Conservation (phyloP, 2,329 filamentous ascomycete genomes). For the Colletotrichum sp. region DNA sequence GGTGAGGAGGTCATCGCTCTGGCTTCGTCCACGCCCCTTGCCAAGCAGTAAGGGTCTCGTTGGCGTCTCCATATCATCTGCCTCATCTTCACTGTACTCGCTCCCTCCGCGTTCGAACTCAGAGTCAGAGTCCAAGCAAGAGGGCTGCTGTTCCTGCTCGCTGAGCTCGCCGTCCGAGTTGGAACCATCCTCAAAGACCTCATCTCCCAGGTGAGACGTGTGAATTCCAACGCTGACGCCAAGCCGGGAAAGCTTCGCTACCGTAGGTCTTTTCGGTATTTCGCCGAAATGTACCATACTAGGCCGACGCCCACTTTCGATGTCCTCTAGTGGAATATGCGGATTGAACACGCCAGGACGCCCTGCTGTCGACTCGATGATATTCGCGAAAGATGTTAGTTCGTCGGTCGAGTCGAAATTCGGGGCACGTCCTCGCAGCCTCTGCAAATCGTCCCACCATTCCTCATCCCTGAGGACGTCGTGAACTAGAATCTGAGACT, state of each 20-base stretch:
- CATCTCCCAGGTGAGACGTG: conserved; percentile 72
- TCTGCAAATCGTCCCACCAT: conserved; percentile 83
- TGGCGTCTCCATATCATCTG: conserved; percentile 22
- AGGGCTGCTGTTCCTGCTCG: conserved; percentile 38
- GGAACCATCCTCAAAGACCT: conserved; percentile 54
- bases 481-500: conserved; percentile 64
- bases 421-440: conserved; percentile 47
- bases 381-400: conserved; percentile 45
- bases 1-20: conserved; percentile 17
- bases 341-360: conserved; percentile 50
- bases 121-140: conserved; percentile 34
- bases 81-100: conserved; percentile 31
- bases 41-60: conserved; percentile 21
- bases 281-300: conserved; percentile 66
- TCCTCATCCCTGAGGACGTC: conserved; percentile 72
- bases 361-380: conserved; percentile 48
- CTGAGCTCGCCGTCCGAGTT: conserved; percentile 41
- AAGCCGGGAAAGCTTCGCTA: conserved; percentile 56
- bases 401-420: conserved; percentile 48
- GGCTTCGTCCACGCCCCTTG: conserved; percentile 13
- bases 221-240: conserved; percentile 76
- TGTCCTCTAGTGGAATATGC: conserved; percentile 33
- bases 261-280: conserved; percentile 65
- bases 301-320: conserved; percentile 37
- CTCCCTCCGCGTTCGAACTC: conserved; percentile 38